phyloP scores from a whole-genome alignment of 371 early-diverging fungal species.

The Zancudomyces culisetae region DNA sequence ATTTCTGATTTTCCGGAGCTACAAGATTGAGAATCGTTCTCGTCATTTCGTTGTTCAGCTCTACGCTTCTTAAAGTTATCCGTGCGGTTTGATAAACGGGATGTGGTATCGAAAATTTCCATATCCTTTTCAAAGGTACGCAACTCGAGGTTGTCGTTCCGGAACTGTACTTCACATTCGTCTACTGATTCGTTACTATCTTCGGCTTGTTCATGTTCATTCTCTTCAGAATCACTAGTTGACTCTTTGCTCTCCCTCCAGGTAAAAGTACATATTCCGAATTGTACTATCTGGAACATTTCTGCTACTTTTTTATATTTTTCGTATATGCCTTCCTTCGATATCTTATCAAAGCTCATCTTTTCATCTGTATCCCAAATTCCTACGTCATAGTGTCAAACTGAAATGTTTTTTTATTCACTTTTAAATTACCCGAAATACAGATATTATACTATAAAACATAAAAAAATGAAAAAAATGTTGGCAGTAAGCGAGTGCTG shows the following conservation, averaged over 20 bases:
- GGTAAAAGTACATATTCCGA: slow-evolving; percentile 57
- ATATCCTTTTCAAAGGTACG: background rate
- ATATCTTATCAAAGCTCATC: slow-evolving; percentile 22
- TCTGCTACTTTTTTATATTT: slow-evolving; percentile 36
- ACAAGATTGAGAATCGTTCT: too few species aligned
- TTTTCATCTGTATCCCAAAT: background rate
- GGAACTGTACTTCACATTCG: too few species aligned
- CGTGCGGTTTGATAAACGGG: too few species aligned
- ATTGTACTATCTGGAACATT: slow-evolving; percentile 47
- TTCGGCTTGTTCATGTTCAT: background rate
- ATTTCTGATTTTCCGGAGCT: too few species aligned
- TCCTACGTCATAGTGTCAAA: background rate
- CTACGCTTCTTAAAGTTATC: too few species aligned
- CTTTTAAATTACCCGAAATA: slow-evolving; percentile 1
- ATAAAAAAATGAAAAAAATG: background rate
- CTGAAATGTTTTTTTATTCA: slow-evolving; percentile 5
- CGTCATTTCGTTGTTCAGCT: too few species aligned
- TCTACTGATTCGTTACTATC: too few species aligned
- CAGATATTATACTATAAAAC: background rate
- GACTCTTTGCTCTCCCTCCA: slow-evolving; percentile 27
- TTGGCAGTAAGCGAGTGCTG: background rate
- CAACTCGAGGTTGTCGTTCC: too few species aligned
- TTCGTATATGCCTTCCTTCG: slow-evolving; percentile 38
- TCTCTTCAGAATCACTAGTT: background rate
- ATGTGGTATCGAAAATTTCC: too few species aligned